Conservation (phyloP, 2,329 filamentous ascomycete genomes). For the Colletotrichum endophyticum region DNA sequence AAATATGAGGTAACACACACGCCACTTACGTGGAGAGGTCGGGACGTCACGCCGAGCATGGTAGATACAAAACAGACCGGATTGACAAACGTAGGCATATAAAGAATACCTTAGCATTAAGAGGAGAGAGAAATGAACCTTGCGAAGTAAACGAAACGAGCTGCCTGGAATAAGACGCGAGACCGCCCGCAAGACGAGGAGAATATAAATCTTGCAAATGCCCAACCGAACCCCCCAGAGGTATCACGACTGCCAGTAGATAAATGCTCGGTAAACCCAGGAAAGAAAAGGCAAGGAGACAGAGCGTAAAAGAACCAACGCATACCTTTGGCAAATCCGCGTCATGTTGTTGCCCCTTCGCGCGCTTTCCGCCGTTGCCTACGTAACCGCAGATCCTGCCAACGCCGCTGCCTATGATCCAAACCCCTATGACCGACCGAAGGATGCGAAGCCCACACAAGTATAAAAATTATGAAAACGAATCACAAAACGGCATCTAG, state of each 20-base stretch:
- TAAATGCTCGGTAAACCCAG: slow-evolving; percentile 22
- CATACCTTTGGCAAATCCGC: background rate
- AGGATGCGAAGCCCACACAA: background rate
- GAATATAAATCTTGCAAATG: slow-evolving; percentile 18
- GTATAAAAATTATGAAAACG: background rate
- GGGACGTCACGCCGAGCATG: background rate
- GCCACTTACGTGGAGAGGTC: background rate
- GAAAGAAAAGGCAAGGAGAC: slow-evolving; percentile 25
- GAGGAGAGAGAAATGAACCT: background rate
- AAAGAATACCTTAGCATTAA: background rate
- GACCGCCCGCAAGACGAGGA: background rate
- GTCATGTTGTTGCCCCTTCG: background rate
- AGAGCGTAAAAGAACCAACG: slow-evolving; percentile 8
- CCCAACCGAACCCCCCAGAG: slow-evolving; percentile 17
- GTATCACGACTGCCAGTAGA: slow-evolving; percentile 22
- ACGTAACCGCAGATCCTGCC: background rate
- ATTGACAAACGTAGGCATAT: background rate
- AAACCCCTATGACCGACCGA: background rate
- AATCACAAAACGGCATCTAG: background rate
- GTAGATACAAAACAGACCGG: background rate
- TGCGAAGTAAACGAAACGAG: background rate
- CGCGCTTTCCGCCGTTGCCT: background rate
- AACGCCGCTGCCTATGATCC: background rate
- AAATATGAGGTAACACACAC: background rate
- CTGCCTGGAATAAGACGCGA: background rate